Conservation (phyloP, 768 basidiomycete species). For the Pleurotus giganteus region DNA sequence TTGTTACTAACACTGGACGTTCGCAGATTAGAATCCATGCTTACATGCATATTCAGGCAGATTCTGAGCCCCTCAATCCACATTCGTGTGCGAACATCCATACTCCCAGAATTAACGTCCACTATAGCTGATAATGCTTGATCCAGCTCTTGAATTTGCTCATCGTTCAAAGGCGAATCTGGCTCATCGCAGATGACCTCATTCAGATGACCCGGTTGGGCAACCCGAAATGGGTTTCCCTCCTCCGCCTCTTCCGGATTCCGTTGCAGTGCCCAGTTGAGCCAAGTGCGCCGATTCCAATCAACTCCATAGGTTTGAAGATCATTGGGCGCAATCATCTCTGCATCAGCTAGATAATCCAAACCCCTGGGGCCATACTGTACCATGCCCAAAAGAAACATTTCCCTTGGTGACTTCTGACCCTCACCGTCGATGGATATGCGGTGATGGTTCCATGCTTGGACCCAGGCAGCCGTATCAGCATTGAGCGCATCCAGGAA, state of each 20-base stretch:
- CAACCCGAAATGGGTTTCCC: neutral
- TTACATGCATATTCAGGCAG: too few species aligned
- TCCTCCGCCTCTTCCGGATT: neutral
- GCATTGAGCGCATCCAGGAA: constrained; percentile 28
- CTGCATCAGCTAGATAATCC: neutral
- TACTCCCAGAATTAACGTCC: neutral
- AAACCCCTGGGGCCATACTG: constrained; percentile 23
- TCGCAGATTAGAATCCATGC: too few species aligned
- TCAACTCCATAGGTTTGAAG: constrained; percentile 22
- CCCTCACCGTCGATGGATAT: constrained; percentile 17
- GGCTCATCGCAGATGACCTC: neutral
- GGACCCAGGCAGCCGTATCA: constrained; percentile 27
- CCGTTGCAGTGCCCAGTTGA: neutral
- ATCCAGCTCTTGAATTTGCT: neutral
- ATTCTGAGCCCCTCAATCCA: too few species aligned
- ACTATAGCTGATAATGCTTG: too few species aligned
- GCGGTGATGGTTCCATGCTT: constrained; percentile 31
- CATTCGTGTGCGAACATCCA: neutral
- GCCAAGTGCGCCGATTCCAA: too few species aligned
- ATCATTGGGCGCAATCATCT: too few species aligned
- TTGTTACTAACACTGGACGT: too few species aligned
- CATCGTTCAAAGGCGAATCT: neutral
- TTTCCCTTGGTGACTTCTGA: constrained; percentile 19
- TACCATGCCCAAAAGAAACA: constrained; percentile 29
- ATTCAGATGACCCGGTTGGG: neutral